A percentile compares a stretch with the other conserved stretches of the same genome.
Evolutionary conservation across 306 rosid species (phyloP).

Genomic region (Fragaria vesca): DNA sequence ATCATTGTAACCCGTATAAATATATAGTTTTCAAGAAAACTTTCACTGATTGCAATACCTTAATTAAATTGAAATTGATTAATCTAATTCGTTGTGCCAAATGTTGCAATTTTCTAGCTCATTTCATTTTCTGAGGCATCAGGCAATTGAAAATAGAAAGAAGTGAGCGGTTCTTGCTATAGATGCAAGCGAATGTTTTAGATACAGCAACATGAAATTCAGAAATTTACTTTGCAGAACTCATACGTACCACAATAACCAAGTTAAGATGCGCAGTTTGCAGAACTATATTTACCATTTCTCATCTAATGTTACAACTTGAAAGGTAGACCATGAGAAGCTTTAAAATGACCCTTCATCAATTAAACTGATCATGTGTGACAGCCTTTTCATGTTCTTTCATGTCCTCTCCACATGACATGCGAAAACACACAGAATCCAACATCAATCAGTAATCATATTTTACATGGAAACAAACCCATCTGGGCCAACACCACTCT

Average conservation of each 20-base stretch:
- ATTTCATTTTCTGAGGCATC: not conserved
- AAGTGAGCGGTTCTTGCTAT: not conserved
- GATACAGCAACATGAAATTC: not conserved
- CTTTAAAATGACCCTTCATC: no score
- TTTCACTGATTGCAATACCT: not conserved
- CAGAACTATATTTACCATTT: not conserved
- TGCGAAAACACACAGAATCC: constrained; percentile 10
- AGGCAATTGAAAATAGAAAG: not conserved
- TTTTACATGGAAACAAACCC: constrained; percentile 11
- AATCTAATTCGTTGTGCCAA: not conserved
- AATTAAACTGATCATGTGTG: constrained; percentile 39
- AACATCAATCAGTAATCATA: constrained; percentile 5
- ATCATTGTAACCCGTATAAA: not conserved
- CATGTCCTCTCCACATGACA: constrained; percentile 35
- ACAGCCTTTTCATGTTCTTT: constrained; percentile 19
- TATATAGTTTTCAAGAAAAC: not conserved
- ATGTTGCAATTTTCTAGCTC: not conserved
- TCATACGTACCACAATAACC: not conserved
- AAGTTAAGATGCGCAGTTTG: not conserved
- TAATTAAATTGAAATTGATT: not conserved
- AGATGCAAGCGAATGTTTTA: not conserved
- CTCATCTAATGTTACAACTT: not conserved
- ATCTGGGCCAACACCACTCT: not conserved
- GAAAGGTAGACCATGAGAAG: not conserved
- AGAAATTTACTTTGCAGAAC: not conserved